A percentile compares a stretch with the other conserved stretches of the same genome.
phyloP scores from a whole-genome alignment of 108 stramenopile genomes.

The Seminavis robusta region DNA sequence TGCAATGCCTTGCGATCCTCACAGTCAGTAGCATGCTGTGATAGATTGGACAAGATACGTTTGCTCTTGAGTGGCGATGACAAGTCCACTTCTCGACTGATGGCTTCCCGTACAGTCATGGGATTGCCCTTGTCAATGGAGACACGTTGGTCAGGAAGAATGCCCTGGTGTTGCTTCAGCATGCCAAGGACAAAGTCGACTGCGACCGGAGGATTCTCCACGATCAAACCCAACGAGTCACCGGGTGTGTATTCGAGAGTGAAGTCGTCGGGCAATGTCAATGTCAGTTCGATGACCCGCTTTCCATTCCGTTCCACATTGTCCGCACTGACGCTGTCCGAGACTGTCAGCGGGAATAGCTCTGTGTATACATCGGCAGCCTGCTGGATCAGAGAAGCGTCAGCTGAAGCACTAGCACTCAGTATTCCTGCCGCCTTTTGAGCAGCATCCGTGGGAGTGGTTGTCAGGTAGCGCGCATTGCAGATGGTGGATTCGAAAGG shows the following conservation, averaged over 20 bases:
- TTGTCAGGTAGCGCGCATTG: constrained; percentile 75
- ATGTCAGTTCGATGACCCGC: constrained; percentile 78
- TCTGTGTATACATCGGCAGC: too few species aligned
- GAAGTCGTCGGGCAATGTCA: constrained; percentile 77
- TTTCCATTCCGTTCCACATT: constrained; percentile 64
- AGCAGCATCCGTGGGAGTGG: constrained; percentile 54
- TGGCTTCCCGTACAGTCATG: constrained; percentile 55
- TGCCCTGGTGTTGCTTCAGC: constrained; percentile 49
- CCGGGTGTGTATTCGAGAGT: constrained; percentile 87
- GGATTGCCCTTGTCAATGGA: constrained; percentile 50
- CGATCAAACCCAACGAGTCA: constrained; percentile 82
- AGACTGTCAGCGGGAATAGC: too few species aligned
- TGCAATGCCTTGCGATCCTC: constrained; percentile 49
- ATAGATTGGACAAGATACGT: constrained; percentile 44
- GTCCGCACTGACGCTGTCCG: too few species aligned
- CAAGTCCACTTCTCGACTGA: constrained; percentile 67
- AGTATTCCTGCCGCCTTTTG: constrained; percentile 16
- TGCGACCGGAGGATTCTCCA: constrained; percentile 55
- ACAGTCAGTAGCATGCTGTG: constrained; percentile 57
- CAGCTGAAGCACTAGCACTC: too few species aligned
- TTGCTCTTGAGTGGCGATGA: constrained; percentile 67
- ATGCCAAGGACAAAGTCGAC: constrained; percentile 55
- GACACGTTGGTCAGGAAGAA: constrained; percentile 54
- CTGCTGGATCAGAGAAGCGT: too few species aligned
- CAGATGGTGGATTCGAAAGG: constrained; percentile 66